phyloP scores from a whole-genome alignment of 2,329 filamentous ascomycete species.

The Raffaelea ambrosiae region DNA sequence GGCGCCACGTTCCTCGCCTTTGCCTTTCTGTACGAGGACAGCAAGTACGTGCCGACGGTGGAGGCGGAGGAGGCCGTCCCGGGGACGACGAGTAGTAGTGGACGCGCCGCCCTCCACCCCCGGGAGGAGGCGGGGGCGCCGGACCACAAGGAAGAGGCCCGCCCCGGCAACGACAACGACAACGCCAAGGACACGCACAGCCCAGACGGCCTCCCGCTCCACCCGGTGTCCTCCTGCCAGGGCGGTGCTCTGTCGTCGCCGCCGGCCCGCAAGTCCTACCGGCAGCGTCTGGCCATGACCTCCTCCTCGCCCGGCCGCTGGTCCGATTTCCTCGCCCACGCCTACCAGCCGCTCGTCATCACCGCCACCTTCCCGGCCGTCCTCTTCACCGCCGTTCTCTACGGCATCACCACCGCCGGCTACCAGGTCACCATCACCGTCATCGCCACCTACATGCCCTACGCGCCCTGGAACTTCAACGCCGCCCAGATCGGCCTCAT shows the following conservation, averaged over 20 bases:
- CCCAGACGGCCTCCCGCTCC: not conserved
- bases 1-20: conserved; percentile 1
- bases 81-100: not conserved
- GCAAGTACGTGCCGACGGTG: not conserved
- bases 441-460: conserved; percentile 3
- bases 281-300: not conserved
- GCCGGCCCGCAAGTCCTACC: not conserved
- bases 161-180: not conserved
- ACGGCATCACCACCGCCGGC: conserved; percentile 3
- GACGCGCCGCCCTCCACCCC: not conserved
- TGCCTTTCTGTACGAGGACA: conserved; percentile 4
- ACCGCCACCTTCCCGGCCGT: conserved; percentile 3
- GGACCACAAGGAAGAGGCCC: not conserved
- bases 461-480: conserved; percentile 2
- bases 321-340: not conserved
- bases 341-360: conserved; percentile 6
- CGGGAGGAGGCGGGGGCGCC: too few relatives aligned
- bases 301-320: not conserved
- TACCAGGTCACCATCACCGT: conserved; percentile 1
- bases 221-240: too few relatives aligned
- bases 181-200: not conserved
- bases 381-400: conserved; percentile 1
- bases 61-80: not conserved
- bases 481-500: not conserved
- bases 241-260: too few relatives aligned